These are phyloP conservation scores for Boletus sp. DNA, from an alignment of 768 basidiomycete genomes.

Conservation along the genomic window DNA sequence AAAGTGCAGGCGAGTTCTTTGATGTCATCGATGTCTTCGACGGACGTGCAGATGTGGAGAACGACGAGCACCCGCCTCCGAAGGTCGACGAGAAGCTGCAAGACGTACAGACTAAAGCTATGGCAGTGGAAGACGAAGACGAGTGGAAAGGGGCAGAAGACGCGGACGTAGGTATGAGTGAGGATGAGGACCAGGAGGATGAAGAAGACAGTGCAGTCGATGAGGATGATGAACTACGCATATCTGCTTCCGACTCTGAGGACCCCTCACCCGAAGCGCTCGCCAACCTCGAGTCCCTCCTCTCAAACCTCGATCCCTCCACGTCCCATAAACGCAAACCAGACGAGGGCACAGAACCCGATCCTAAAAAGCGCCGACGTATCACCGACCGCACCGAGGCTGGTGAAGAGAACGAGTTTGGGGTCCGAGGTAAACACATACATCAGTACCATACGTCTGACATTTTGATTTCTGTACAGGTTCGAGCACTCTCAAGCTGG, in stretches of 20 bases:
- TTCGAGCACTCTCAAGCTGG: slow-evolving; percentile 54
- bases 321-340: slow-evolving; percentile 56
- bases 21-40: slow-evolving; percentile 66
- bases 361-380: slow-evolving; percentile 50
- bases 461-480: slow-evolving; percentile 14
- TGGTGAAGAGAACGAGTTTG: slow-evolving; percentile 81
- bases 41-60: slow-evolving; percentile 46
- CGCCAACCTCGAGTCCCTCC: slow-evolving; percentile 66
- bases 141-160: slow-evolving; percentile 23
- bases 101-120: slow-evolving; percentile 48
- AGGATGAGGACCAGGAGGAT: slow-evolving; percentile 22
- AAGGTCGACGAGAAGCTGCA: slow-evolving; percentile 9
- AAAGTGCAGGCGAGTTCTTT: slow-evolving; percentile 53
- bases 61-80: slow-evolving; percentile 6
- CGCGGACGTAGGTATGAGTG: slow-evolving; percentile 32
- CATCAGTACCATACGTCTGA: neutral
- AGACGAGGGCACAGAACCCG: slow-evolving; percentile 22
- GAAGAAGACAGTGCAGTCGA: slow-evolving; percentile 31
- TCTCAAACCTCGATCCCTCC: slow-evolving; percentile 59
- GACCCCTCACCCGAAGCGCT: slow-evolving; percentile 55
- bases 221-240: slow-evolving; percentile 44
- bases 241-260: slow-evolving; percentile 47
- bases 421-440: slow-evolving; percentile 44
- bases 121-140: slow-evolving; percentile 41
- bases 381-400: slow-evolving; percentile 73